Evolutionary conservation across 2,329 filamentous ascomycete genomes (phyloP), one percentile per base, ranked within the genome.

Genomic region (Penicillium sp.): DNA sequence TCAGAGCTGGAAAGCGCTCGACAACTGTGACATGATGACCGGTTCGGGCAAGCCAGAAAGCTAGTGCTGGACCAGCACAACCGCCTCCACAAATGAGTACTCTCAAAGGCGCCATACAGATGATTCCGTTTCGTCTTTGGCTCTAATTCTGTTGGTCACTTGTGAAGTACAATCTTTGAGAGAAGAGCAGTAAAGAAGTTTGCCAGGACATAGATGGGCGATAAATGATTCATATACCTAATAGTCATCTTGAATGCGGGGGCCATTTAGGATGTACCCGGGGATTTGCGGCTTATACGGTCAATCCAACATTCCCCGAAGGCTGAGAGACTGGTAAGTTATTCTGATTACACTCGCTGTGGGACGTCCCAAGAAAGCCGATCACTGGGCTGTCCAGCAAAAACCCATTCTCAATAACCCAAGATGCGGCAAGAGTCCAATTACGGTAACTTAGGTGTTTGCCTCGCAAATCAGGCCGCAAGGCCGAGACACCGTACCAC

Each of bases 11-110:
- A 37, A 63, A 76, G 1, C 80, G 76, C 63, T 83, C 81, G 38
- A 82, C 64, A 35, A 82, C 60, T 1, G 77, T 78, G 41, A 79
- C 69, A 35, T 66, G 57, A 58, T 75, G 72, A 4, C 74, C 71
- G 10, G 67, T 58, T 22, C 69, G 71, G 5, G 81, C 72, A 7
- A 86, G 79, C 72, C 79, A 82, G 69, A 78, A 79, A 31, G 83
- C 83, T 10, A 85, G 72, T 10, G 81, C 75, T 7, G 74, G 76
- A 10, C 77, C 78, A 15, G 73, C 71, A 53, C 78, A 71, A n/a
- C 76, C 74, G 22, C 70, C 74, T 11, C 78, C 78, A 52, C 76
- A 72, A 60, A 85, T 81, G 61, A 85, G 79, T 45, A 85, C 68
- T 49, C 78, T 80, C 10, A 83, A 52, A 48, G 63, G 42, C 22